A percentile compares a stretch with the other conserved stretches of the same genome.
phyloP scores from a whole-genome alignment of 768 basidiomycete genomes.

The Amanita thiersii region DNA sequence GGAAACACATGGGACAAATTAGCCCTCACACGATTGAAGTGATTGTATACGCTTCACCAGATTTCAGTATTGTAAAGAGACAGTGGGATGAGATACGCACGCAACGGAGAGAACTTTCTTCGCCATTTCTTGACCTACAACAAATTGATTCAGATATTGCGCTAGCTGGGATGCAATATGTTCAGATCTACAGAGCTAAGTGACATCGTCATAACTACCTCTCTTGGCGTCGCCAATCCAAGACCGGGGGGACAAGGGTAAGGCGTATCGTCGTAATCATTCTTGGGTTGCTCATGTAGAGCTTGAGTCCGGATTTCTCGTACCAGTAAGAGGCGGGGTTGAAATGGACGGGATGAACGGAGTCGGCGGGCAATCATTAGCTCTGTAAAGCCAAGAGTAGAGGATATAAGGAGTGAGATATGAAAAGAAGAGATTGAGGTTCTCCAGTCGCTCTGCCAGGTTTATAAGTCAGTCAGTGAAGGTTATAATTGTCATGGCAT shows the following conservation, averaged over 20 bases:
- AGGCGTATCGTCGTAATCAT: constrained; percentile 23
- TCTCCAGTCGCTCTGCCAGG: background rate
- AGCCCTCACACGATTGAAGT: constrained; percentile 82
- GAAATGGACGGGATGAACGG: background rate
- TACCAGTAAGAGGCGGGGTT: constrained; percentile 15
- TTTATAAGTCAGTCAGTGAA: background rate
- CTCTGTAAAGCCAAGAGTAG: background rate
- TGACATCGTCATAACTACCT: constrained; percentile 22
- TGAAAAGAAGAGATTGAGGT: background rate
- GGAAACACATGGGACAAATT: constrained; percentile 48
- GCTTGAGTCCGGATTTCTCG: constrained; percentile 51
- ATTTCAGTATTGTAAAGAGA: background rate
- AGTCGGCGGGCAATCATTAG: constrained; percentile 2
- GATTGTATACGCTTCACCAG: constrained; percentile 75
- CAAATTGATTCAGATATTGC: constrained; percentile 80
- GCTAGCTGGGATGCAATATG: constrained; percentile 45
- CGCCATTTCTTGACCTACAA: constrained; percentile 86
- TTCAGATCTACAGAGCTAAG: background rate
- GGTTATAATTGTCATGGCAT: no score
- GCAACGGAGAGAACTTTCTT: constrained; percentile 94
- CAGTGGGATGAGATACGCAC: constrained; percentile 37
- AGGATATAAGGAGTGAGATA: background rate
- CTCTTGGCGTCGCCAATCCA: constrained; percentile 50
- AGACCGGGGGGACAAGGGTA: constrained; percentile 33
- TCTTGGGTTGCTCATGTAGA: constrained; percentile 30